Percentiles rank a stretch among this genome's conserved stretches.
phyloP scores from a whole-genome alignment of 2,329 filamentous ascomycete genomes.

The Pseudocercospora musae region DNA sequence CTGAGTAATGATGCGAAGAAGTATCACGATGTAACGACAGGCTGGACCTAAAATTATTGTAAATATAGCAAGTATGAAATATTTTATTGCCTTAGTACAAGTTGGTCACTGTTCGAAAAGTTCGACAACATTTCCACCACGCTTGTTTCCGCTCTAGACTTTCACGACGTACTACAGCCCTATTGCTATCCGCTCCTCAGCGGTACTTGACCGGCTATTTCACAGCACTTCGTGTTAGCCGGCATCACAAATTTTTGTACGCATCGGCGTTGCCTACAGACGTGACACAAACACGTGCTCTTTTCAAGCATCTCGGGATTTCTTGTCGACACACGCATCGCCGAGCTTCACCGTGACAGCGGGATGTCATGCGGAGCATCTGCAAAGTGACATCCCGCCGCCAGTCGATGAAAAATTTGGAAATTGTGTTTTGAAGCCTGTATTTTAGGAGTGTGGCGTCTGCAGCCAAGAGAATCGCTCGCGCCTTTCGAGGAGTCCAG shows the following conservation, averaged over 20 bases:
- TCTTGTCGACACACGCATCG: neutral
- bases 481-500: neutral
- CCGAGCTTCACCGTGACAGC: neutral
- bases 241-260: neutral
- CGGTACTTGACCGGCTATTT: neutral
- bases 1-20: neutral
- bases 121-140: no score
- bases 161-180: neutral
- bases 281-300: neutral
- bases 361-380: neutral
- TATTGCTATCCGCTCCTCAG: neutral
- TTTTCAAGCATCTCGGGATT: neutral
- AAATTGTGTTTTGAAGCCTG: neutral
- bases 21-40: neutral
- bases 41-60: neutral
- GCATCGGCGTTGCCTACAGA: neutral
- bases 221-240: neutral
- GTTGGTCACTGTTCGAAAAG: no score
- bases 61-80: neutral
- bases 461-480: constrained; percentile 1
- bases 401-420: neutral
- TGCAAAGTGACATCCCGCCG: neutral
- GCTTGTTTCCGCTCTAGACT: no score
- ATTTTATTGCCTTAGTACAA: neutral
- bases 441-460: neutral